Base-by-base conservation (phyloP, 163 green algal species). In the Coccomyxa subellipsoidea region DNA sequence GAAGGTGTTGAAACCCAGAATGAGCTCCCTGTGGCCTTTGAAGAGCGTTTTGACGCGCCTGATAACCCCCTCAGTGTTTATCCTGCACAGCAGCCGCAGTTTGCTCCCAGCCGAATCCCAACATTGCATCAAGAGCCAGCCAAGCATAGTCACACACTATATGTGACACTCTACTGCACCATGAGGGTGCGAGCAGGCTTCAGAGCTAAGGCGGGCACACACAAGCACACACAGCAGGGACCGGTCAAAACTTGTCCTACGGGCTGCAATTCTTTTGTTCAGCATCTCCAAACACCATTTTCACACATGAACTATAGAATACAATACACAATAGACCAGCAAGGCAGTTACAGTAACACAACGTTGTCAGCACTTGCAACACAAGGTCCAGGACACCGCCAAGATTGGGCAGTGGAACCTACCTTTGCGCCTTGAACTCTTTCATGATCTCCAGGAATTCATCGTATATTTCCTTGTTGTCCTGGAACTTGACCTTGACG, bases 361-460 rank as follows among this genome's bases (percentile, higher is more conserved):
- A 59, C 1, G 23, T 59, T 59, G 47, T 59, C 47, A 59, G 47
- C 47, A 59, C 47, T n/a, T n/a, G 23, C 47, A 59, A 18, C 23
- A 18, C 47, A 59, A 59, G 47, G 47, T 27, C 23, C 15, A 59
- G 15, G 15, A 59, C 21, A 59, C 3, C 21, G 47, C 47, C 4
- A 32, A 34, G 31, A 77, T 7, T 32, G 66, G 38, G 37, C 7
- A 7, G 29, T 9, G 31, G 47, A 32, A 84, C 91, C 80, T 80
- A 98, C 95, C 88, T 92, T 84, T 96, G 91, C 3, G 96, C 92
- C 87, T 99, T 99, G 93, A 99, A 99, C 85, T 99, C 93, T 89
- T 99, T 99, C 97, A 99, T 99, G 80, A 99, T 98, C 76, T 99
- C 96, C 84, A 99, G 82, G 79, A 98, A 98, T 7, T 89, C 95